Evolutionary conservation across 495 filamentous ascomycete genomes (phyloP).

Genomic region (Parathielavia hyrcaniae): DNA sequence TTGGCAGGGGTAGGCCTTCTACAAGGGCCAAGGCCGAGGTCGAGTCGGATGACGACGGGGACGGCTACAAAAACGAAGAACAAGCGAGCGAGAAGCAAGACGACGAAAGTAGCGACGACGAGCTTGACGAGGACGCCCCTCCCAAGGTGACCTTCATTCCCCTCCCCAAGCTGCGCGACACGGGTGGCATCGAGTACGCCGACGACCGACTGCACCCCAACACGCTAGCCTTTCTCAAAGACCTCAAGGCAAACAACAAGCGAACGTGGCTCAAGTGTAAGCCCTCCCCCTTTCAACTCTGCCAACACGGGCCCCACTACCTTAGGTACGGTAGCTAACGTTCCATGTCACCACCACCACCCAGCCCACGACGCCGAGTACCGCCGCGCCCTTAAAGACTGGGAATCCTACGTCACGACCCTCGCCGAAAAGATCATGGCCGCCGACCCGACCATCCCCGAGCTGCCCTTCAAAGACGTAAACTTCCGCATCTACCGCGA

Average conservation of each 20-base stretch:
- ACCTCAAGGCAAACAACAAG: constrained; percentile 72
- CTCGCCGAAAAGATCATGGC: constrained; percentile 64
- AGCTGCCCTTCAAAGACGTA: constrained; percentile 76
- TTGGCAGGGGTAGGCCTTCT: background rate
- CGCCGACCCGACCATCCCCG: constrained; percentile 71
- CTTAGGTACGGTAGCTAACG: background rate
- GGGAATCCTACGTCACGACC: constrained; percentile 64
- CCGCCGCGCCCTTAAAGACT: constrained; percentile 69
- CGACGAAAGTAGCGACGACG: constrained; percentile 29
- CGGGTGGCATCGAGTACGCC: constrained; percentile 58
- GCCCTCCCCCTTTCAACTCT: constrained; percentile 15
- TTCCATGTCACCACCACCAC: background rate
- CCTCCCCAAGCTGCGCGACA: constrained; percentile 61
- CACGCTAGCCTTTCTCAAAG: constrained; percentile 68
- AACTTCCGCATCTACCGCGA: constrained; percentile 83
- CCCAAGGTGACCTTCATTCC: constrained; percentile 53
- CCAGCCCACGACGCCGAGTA: constrained; percentile 70
- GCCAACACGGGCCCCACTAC: too few relatives aligned
- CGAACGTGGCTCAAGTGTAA: constrained; percentile 75
- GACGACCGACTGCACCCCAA: constrained; percentile 72
- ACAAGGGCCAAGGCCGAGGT: constrained; percentile 20
- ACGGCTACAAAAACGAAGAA: constrained; percentile 22
- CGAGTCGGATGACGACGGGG: constrained; percentile 24
- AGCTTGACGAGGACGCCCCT: constrained; percentile 34
- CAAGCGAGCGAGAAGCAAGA: constrained; percentile 6